These are phyloP conservation scores for Cystobasidiaceae sp. DNA, from an alignment of 1,284 basidiomycete genomes.

Conservation along the genomic window DNA sequence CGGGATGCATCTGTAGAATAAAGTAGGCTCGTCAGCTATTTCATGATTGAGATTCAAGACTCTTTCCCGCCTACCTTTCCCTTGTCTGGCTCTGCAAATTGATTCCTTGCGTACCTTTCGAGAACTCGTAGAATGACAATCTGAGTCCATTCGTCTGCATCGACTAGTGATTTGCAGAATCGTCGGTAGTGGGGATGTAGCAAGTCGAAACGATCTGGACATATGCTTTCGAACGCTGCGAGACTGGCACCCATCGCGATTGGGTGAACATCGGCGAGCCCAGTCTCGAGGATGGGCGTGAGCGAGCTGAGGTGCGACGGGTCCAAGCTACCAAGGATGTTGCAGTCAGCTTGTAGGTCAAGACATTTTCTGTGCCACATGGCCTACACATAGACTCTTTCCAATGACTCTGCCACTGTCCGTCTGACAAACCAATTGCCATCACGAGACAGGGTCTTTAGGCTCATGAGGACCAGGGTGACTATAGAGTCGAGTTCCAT, in stretches of 20 bases:
- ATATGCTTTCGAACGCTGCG: slow-evolving; percentile 75
- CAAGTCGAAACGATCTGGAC: slow-evolving; percentile 73
- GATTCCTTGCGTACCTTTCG: slow-evolving; percentile 71
- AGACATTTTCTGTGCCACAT: neutral
- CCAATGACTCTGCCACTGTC: slow-evolving; percentile 38
- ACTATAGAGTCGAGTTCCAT: slow-evolving; percentile 42
- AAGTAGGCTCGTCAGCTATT: neutral
- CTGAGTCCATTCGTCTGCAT: slow-evolving; percentile 96
- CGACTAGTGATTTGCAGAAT: slow-evolving; percentile 73
- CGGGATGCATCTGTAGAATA: slow-evolving; percentile 56
- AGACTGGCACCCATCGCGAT: slow-evolving; percentile 81
- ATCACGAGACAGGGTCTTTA: slow-evolving; percentile 39
- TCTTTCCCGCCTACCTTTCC: slow-evolving; percentile 42
- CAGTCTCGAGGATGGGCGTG: slow-evolving; percentile 45
- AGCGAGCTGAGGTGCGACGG: slow-evolving; percentile 26
- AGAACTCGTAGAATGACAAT: slow-evolving; percentile 72
- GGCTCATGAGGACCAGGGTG: slow-evolving; percentile 41
- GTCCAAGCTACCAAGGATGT: slow-evolving; percentile 3
- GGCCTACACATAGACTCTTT: slow-evolving; percentile 21
- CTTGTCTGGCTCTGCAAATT: slow-evolving; percentile 67
- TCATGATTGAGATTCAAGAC: neutral
- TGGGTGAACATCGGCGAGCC: slow-evolving; percentile 55
- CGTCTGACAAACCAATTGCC: slow-evolving; percentile 42
- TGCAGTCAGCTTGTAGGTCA: neutral
- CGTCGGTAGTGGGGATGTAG: slow-evolving; percentile 83